Conservation (phyloP, 139 green algal genomes). For the Chlamydomonas sp. region DNA sequence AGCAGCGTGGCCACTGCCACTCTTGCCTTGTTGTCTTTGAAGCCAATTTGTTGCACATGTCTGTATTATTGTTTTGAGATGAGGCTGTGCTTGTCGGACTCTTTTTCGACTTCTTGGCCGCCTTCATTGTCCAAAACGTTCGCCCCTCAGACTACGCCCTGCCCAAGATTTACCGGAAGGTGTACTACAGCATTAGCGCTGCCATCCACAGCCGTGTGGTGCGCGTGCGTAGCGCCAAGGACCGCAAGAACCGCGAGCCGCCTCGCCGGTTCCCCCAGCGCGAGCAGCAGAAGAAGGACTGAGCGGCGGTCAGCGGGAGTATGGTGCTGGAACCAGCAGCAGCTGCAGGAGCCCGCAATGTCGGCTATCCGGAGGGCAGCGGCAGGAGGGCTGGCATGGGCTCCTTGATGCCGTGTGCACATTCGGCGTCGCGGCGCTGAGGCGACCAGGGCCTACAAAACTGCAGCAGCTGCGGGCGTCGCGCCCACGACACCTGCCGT, state of each 20-base stretch:
- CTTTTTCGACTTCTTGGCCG: too few relatives aligned
- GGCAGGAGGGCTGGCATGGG: too few relatives aligned
- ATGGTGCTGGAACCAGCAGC: not conserved
- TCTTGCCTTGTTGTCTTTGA: too few relatives aligned
- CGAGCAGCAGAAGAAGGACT: conserved; percentile 41
- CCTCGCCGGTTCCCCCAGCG: conserved; percentile 71
- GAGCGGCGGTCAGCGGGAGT: not conserved
- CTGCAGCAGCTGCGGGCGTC: not conserved
- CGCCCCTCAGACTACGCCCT: conserved; percentile 87
- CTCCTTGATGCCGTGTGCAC: too few relatives aligned
- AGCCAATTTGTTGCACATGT: too few relatives aligned
- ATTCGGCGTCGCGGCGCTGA: too few relatives aligned
- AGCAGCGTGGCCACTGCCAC: too few relatives aligned
- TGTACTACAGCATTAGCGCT: conserved; percentile 99
- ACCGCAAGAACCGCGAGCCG: conserved; percentile 93
- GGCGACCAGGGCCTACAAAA: too few relatives aligned
- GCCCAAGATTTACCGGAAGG: conserved; percentile 99
- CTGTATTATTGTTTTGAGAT: too few relatives aligned
- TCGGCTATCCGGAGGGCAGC: too few relatives aligned
- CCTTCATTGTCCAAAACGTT: too few relatives aligned
- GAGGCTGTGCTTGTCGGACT: too few relatives aligned
- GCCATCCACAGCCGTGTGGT: conserved; percentile 99
- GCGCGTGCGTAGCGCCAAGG: conserved; percentile 90
- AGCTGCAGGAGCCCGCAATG: not conserved
- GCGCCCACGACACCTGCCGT: conserved; percentile 1